Evolutionary conservation across 2,329 filamentous ascomycete genomes (phyloP), one percentile per base, ranked within the genome.

Genomic region (Immersiporthe knoxdaviesiana): DNA sequence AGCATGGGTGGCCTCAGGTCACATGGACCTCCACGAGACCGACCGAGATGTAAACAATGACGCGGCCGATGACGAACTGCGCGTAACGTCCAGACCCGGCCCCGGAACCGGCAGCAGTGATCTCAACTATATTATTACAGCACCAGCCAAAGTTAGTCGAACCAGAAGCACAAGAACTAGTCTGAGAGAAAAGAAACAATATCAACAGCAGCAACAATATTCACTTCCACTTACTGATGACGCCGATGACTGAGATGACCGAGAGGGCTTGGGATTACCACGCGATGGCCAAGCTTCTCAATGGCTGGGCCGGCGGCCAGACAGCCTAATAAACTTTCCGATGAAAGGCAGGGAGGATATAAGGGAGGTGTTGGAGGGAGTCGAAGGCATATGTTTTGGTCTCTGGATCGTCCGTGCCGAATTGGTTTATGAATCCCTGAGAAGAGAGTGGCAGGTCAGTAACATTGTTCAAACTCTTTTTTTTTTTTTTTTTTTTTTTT

Each of bases 21-120:
- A 74, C 72, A 62, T 72, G 63, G 24, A 74, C 72, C 52, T 74
- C 72, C 4, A 73, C 72, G 5, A 74, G 66, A 47, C 72, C 72
- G 44, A 74, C 67, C 30, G 72, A 72, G 5, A 73, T 71, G 63
- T 74, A 74, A 21, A 74, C 72, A 60, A 74, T 69, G 56, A 74
- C 72, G 30, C 72, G 70, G 24, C 72, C 72, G 21, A 73, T 41
- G 35, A 74, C 60, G 59, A 74, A 74, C 44, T 74, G 72, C 21
- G 68, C 72, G 44, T 59, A 68, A 6, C 72, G 58, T 2, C 72
- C 72, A 32, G 66, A 67, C 18, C 72, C 72, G 32, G 30, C 18
- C 11, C 8, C 68, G 41, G 41, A 61, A 35, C 64, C 72, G 27
- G 68, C 66, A 24, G 72, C 62, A 27, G 72, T 74, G 10, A 74